Conservation (phyloP, 148 eudicot species). For the Camellia japonica region DNA sequence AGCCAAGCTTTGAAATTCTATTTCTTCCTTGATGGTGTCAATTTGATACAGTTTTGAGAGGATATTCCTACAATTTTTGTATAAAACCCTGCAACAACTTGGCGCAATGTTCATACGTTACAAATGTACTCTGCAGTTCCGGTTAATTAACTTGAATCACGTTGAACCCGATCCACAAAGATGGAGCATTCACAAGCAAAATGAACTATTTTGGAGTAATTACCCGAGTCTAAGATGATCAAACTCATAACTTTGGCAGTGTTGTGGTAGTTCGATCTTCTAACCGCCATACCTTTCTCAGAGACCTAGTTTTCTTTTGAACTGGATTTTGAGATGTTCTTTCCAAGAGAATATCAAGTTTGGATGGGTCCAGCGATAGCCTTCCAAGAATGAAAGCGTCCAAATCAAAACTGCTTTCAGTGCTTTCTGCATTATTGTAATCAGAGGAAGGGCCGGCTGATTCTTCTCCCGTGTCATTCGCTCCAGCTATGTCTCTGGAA, state of each 20-base stretch:
- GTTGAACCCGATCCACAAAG: not conserved
- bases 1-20: not conserved
- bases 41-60: not conserved
- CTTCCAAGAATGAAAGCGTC: constrained; percentile 63
- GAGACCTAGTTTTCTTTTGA: constrained; percentile 10
- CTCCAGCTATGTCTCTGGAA: constrained; percentile 19
- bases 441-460: constrained; percentile 6
- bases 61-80: not conserved
- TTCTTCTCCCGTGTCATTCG: constrained; percentile 19
- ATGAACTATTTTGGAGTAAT: not conserved
- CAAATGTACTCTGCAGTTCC: not conserved
- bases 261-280: constrained; percentile 14
- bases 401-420: constrained; percentile 55
- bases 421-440: constrained; percentile 11
- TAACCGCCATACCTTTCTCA: constrained; percentile 34
- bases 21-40: not conserved
- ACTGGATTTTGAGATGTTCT: constrained; percentile 26
- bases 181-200: not conserved
- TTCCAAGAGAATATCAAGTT: constrained; percentile 62
- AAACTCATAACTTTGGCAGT: not conserved
- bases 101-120: no score
- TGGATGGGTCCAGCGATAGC: constrained; percentile 59
- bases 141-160: not conserved
- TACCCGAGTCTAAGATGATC: not conserved
- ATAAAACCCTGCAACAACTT: not conserved